phyloP scores from a whole-genome alignment of 306 rosid genomes.

The Castanea crenata region DNA sequence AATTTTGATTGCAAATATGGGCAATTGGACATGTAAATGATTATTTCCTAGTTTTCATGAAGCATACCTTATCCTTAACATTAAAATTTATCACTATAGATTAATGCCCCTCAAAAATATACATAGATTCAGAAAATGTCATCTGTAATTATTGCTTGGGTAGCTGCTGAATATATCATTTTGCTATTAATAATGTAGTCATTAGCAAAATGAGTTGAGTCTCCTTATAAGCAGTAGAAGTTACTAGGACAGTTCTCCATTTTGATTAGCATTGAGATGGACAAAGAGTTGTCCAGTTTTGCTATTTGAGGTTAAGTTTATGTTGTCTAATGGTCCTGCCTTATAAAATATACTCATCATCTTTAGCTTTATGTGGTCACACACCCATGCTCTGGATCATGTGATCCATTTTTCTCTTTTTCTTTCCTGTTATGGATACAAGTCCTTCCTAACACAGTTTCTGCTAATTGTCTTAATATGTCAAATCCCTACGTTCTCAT shows the following conservation, averaged over 20 bases:
- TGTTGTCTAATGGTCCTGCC: not conserved
- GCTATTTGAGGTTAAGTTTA: not conserved
- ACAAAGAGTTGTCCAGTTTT: not conserved
- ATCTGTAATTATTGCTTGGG: not conserved
- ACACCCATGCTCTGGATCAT: not conserved
- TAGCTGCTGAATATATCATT: not conserved
- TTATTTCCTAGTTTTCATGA: not conserved
- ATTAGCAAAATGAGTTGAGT: not conserved
- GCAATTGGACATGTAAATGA: not conserved
- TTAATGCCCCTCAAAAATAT: not conserved
- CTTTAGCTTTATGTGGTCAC: not conserved
- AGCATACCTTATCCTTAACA: not conserved
- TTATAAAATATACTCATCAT: not conserved
- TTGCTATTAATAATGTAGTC: not conserved
- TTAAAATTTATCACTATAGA: not conserved
- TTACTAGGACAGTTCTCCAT: not conserved
- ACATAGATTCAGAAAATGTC: slow-evolving; percentile 6
- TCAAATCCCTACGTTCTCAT: slow-evolving; percentile 13
- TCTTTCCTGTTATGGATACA: not conserved
- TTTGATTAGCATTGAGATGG: not conserved
- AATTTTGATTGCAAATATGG: not conserved
- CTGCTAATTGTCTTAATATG: not conserved
- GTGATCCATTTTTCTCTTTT: not conserved
- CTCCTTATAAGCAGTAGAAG: not conserved
- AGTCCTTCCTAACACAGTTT: not conserved